Conservation (phyloP, 139 green algal genomes). For the Picochlorum sp. region DNA sequence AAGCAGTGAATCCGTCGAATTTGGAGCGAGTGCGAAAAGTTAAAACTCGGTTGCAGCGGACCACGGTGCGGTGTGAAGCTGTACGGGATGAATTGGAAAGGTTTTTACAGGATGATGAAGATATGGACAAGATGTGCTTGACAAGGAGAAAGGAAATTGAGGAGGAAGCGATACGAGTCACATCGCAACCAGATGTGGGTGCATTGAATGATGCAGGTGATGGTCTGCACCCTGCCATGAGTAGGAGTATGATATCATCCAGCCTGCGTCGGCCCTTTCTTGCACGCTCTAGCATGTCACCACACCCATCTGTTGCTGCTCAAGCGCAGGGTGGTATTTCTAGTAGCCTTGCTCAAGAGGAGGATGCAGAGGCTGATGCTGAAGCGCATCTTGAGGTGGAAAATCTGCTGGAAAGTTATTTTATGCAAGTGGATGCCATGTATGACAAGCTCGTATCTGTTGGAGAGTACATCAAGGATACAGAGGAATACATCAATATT, state of each 20-base stretch:
- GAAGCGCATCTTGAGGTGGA: constrained; percentile 39
- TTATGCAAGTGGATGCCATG: constrained; percentile 52
- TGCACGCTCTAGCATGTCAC: not conserved
- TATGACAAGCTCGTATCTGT: constrained; percentile 61
- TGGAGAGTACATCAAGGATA: constrained; percentile 55
- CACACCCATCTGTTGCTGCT: not conserved
- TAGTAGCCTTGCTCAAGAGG: not conserved
- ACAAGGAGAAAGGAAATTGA: constrained; percentile 40
- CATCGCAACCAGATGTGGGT: not conserved
- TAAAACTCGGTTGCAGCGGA: constrained; percentile 72
- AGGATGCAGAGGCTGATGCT: constrained; percentile 22
- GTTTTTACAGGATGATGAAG: constrained; percentile 72
- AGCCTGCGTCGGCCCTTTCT: not conserved
- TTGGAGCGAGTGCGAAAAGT: constrained; percentile 70
- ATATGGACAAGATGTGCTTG: constrained; percentile 80
- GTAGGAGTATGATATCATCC: not conserved
- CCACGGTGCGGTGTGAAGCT: constrained; percentile 41
- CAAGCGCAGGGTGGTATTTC: not conserved
- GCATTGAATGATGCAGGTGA: not conserved
- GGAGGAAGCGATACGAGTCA: constrained; percentile 1
- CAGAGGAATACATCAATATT: constrained; percentile 62
- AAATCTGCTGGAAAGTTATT: constrained; percentile 59
- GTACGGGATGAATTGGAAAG: constrained; percentile 60
- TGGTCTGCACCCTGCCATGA: not conserved
- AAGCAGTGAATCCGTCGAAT: constrained; percentile 41